These are phyloP conservation scores for Tilletia indica DNA, from an alignment of 1,284 basidiomycete genomes.

Conservation along the genomic window DNA sequence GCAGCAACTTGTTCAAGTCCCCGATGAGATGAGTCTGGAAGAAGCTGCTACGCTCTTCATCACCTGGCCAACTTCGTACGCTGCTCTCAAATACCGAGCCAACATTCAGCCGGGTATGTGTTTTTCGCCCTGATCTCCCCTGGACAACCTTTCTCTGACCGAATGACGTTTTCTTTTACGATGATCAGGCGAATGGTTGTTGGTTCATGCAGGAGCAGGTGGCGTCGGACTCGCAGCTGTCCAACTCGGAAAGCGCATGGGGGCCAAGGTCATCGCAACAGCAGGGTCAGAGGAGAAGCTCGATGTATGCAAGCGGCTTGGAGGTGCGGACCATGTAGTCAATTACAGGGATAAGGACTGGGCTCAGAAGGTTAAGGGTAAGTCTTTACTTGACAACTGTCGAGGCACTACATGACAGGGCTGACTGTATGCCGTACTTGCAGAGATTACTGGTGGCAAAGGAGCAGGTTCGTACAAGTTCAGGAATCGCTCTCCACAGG, in stretches of 20 bases:
- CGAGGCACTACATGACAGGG: background rate
- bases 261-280: constrained; percentile 48
- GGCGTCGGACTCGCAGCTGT: constrained; percentile 75
- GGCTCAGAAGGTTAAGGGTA: constrained; percentile 45
- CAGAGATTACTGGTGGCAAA: constrained; percentile 41
- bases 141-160: background rate
- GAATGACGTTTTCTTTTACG: background rate
- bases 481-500: background rate
- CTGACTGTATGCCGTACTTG: background rate
- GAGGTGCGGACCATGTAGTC: constrained; percentile 46
- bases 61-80: constrained; percentile 50
- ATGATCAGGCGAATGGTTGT: background rate
- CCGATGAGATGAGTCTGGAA: constrained; percentile 67
- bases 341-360: constrained; percentile 51
- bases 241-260: constrained; percentile 50
- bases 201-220: constrained; percentile 59
- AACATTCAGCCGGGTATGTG: constrained; percentile 42
- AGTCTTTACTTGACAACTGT: constrained; percentile 5
- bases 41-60: constrained; percentile 62
- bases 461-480: constrained; percentile 24
- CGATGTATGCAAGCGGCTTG: constrained; percentile 38
- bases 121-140: background rate
- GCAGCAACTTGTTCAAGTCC: constrained; percentile 59
- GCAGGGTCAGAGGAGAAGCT: constrained; percentile 46
- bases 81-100: constrained; percentile 41